Evolutionary conservation across 805 yeast species (phyloP), one percentile per base, ranked within the genome.

Genomic region (Spathaspora passalidarum): DNA sequence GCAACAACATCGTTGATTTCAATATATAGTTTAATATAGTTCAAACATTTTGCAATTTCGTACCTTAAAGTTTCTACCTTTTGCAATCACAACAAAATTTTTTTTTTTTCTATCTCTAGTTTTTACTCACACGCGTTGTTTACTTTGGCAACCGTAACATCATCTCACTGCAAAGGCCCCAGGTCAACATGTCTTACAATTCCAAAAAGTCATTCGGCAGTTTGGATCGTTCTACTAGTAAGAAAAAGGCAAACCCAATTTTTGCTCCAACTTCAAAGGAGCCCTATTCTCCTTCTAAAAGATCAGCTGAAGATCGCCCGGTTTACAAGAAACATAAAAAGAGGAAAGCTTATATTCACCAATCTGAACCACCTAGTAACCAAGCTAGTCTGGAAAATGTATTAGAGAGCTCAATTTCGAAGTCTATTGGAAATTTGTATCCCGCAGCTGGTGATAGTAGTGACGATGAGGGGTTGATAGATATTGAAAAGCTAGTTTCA

Each of bases 1-100:
- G 26, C 55, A 51, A 42, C 43, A 43, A 40, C 36, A 32, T 36
- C 20, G 14, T 18, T 22, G 16, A 6, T 38, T 14, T 22, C 19
- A 25, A 2, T 37, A 20, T 36, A 36, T 37, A 37, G 25, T 20
- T 37, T 20, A 37, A 20, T 37, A 37, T 17, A 29, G 34, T 29
- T 29, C 13, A 29, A 16, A 20, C 21, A 35, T 8, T 35, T 18
- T 16, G n/a, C 16, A 35, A 25, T 11, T 25, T 25, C 2, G 10
- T 4, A 10, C 4, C 18, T 14, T n/a, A n/a, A 14, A n/a, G 35
- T 32, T 32, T 32, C 32, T 25, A 2, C 13, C 2, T 32, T 35
- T 17, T 35, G 22, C 10, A 29, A 29, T 29, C 34, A n/a, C n/a
- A n/a, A n/a, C n/a, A n/a, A n/a, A n/a, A 29, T 29, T 29, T 26